Conservation (phyloP, 2,329 filamentous ascomycete species). For the Leptographium galeiforme region DNA sequence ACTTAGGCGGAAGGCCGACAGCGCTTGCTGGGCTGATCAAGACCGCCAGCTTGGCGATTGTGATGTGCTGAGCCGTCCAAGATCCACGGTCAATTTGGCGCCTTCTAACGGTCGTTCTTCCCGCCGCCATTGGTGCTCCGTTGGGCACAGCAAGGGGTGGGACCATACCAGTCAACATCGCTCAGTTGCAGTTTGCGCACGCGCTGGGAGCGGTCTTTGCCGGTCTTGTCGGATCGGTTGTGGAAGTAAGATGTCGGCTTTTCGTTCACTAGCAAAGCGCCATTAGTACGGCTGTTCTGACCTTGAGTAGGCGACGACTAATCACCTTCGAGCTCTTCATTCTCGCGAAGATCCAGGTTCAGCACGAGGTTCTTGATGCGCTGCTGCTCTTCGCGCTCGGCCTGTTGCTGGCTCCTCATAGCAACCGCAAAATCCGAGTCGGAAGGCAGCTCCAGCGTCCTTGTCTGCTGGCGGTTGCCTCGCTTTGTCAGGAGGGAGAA, state of each 20-base stretch:
- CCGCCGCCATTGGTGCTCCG: neutral
- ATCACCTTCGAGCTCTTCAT: slow-evolving; percentile 68
- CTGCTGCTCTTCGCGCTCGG: slow-evolving; percentile 90
- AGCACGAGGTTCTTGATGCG: slow-evolving; percentile 96
- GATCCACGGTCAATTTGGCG: neutral
- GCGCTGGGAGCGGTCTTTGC: slow-evolving; percentile 61
- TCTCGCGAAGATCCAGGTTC: slow-evolving; percentile 87
- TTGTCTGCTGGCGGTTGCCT: slow-evolving; percentile 92
- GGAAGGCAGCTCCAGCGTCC: slow-evolving; percentile 76
- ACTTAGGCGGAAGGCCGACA: too few relatives aligned
- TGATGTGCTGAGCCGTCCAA: neutral
- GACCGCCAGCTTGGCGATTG: neutral
- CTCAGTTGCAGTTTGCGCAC: slow-evolving; percentile 85
- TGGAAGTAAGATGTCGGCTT: slow-evolving; percentile 34
- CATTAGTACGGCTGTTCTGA: slow-evolving; percentile 34
- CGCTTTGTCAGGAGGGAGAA: slow-evolving; percentile 93
- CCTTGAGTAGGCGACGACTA: neutral
- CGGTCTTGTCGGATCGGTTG: slow-evolving; percentile 41
- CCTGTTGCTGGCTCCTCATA: slow-evolving; percentile 91
- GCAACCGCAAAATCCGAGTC: slow-evolving; percentile 92
- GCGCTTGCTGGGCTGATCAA: too few relatives aligned
- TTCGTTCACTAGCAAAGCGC: slow-evolving; percentile 32
- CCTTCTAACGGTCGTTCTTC: neutral
- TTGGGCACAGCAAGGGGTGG: neutral
- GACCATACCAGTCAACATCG: slow-evolving; percentile 84